These are phyloP conservation scores for Neurospora sp. DNA, from an alignment of 495 filamentous ascomycete genomes.

Conservation along the genomic window DNA sequence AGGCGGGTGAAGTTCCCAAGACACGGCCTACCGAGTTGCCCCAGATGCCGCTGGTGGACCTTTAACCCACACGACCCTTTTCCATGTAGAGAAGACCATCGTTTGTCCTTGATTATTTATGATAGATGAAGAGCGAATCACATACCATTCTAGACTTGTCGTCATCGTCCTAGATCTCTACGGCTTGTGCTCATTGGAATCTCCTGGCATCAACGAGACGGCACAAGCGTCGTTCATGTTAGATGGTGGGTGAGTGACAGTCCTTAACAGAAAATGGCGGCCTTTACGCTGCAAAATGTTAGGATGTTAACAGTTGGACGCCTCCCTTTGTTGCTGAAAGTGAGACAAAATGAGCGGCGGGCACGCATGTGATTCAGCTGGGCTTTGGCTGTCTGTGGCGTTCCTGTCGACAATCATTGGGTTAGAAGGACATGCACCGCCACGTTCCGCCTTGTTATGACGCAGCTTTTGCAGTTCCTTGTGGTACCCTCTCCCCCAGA, in stretches of 20 bases:
- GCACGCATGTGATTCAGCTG: not conserved
- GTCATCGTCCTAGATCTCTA: not conserved
- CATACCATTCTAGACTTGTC: not conserved
- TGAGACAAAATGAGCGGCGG: not conserved
- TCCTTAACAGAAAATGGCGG: not conserved
- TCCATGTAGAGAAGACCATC: not conserved
- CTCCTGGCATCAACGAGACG: not conserved
- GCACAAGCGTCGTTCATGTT: not conserved
- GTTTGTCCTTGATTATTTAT: not conserved
- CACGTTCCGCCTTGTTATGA: constrained; percentile 20
- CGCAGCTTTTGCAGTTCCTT: constrained; percentile 12
- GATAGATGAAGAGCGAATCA: not conserved
- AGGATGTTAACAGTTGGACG: not conserved
- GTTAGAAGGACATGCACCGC: constrained; percentile 5
- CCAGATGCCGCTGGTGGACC: not conserved
- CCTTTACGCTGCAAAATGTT: not conserved
- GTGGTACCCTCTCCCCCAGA: not conserved
- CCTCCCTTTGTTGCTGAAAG: not conserved
- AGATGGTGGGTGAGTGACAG: not conserved
- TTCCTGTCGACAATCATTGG: not conserved
- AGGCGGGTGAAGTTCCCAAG: constrained; percentile 3
- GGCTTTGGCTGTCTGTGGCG: not conserved
- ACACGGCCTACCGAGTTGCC: constrained; percentile 2
- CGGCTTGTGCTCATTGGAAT: not conserved
- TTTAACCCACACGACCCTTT: not conserved